Base-by-base conservation (phyloP, 768 basidiomycete genomes). In the Amyloporia xantha region DNA sequence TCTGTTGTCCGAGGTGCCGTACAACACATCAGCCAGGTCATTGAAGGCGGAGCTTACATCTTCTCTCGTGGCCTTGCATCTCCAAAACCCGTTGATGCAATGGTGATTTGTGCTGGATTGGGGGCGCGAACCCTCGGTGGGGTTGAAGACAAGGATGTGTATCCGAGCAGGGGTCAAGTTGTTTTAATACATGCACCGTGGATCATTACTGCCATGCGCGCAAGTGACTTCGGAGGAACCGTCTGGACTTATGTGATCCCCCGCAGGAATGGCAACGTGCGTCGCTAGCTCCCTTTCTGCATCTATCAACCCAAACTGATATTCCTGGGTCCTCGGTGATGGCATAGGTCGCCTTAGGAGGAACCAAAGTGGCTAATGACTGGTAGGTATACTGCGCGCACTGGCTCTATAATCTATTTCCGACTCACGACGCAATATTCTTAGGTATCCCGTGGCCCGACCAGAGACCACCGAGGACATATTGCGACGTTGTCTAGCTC, bases 31-130 rank as follows among this genome's bases (percentile, higher is more conserved):
- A 67, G 72, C 26, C 82, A 89, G 59, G 70, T 89, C 17, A 61
- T 84, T n/a, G 78, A 83, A 55, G 82, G 82, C 17, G 81, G 80
- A 6, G 55, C 49, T 26, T 53, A 47, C 38, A 52, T 53, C 10
- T 64, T 60, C 56, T 43, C 54, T 1, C 51, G 43, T 4, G 49
- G 55, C 6, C 51, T 47, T 9, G 48, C 51, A 3, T 36, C 53
- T 23, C 35, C 27, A 0, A 39, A 33, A 1, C 50, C 59, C 3
- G 53, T 66, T 23, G 75, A 79, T 41, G 86, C 81, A 0, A 59
- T 91, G 1, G 62, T 92, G 4, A 77, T 84, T 9, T 91, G 87
- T 55, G 73, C 78, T 0, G 90, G 90, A 0, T 63, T 93, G 19
- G 78, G 78, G 2, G 75, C 78, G 13, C 67, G 74, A 1, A 64